These are phyloP conservation scores for Camelina laxa DNA, from an alignment of 345 rosid genomes.

Conservation along the genomic window DNA sequence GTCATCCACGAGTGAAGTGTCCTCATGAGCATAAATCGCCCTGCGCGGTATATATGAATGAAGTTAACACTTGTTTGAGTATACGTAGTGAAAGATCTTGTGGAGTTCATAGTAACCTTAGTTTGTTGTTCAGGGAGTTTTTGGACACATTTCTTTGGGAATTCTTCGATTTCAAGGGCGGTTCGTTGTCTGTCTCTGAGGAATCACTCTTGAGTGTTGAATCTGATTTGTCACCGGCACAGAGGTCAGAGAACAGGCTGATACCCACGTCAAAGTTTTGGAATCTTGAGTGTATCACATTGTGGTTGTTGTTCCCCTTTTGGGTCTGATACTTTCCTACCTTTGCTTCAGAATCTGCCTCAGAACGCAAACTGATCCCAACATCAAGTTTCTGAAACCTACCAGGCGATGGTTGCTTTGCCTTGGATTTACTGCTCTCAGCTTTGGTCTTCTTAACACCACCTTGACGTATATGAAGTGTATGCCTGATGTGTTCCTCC, in stretches of 20 bases:
- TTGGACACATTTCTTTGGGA: conserved; percentile 55
- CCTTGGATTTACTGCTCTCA: conserved; percentile 63
- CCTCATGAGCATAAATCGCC: conserved; percentile 52
- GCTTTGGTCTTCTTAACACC: conserved; percentile 67
- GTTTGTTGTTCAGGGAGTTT: conserved; percentile 61
- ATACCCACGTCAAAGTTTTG: conserved; percentile 57
- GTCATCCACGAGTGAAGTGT: conserved; percentile 48
- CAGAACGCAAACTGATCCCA: conserved; percentile 54
- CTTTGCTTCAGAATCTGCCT: conserved; percentile 50
- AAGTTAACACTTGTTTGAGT: not conserved
- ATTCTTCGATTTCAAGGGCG: conserved; percentile 60
- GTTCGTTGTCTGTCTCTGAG: conserved; percentile 74
- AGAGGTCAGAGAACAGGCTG: conserved; percentile 55
- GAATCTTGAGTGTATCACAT: conserved; percentile 47
- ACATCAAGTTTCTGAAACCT: conserved; percentile 61
- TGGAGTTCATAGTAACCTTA: conserved; percentile 53
- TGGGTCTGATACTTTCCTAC: conserved; percentile 53
- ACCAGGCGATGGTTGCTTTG: conserved; percentile 64
- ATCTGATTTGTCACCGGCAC: conserved; percentile 57
- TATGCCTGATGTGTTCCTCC: conserved; percentile 82
- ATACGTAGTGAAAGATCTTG: not conserved
- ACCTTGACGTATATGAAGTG: conserved; percentile 79
- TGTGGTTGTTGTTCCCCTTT: conserved; percentile 39
- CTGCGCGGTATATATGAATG: conserved; percentile 47
- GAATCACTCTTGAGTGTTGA: conserved; percentile 66